A percentile compares a stretch with the other conserved stretches of the same genome.
Evolutionary conservation across 129 eudicot genomes (phyloP).

Genomic region (Lonicera japonica): DNA sequence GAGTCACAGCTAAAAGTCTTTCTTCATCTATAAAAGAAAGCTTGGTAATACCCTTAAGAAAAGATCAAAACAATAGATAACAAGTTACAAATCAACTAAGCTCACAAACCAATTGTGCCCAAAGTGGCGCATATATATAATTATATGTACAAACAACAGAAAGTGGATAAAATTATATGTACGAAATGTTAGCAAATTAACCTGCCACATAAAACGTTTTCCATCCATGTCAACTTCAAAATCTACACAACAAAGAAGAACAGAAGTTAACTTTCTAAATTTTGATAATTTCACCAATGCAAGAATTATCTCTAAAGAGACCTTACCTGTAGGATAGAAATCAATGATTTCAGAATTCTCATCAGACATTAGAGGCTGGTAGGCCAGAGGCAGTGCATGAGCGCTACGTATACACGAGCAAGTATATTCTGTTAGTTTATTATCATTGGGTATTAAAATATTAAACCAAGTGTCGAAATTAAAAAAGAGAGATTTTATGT

Average conservation of each 20-base stretch:
- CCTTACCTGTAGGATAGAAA: slow-evolving; percentile 44
- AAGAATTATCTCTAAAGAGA: background rate
- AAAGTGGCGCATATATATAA: background rate
- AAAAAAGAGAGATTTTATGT: background rate
- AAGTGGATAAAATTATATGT: too few species aligned
- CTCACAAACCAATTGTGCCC: background rate
- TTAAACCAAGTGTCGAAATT: background rate
- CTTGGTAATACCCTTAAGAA: slow-evolving; percentile 43
- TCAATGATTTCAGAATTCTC: slow-evolving; percentile 31
- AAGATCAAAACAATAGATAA: background rate
- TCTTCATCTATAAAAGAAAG: slow-evolving; percentile 56
- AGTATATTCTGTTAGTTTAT: background rate
- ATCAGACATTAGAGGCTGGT: slow-evolving; percentile 39
- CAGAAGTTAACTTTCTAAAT: background rate
- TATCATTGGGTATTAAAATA: background rate
- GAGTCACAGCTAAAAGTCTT: slow-evolving; percentile 35
- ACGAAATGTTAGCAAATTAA: slow-evolving; percentile 3
- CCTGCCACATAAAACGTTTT: slow-evolving; percentile 59
- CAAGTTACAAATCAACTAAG: background rate
- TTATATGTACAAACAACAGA: background rate
- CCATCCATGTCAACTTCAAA: slow-evolving; percentile 52
- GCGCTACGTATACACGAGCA: slow-evolving; percentile 27
- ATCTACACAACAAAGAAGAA: slow-evolving; percentile 21
- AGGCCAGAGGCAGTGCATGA: slow-evolving; percentile 48
- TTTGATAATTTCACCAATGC: background rate